phyloP scores from a whole-genome alignment of 2,329 filamentous ascomycete species.

The Hypoxylon sp. region DNA sequence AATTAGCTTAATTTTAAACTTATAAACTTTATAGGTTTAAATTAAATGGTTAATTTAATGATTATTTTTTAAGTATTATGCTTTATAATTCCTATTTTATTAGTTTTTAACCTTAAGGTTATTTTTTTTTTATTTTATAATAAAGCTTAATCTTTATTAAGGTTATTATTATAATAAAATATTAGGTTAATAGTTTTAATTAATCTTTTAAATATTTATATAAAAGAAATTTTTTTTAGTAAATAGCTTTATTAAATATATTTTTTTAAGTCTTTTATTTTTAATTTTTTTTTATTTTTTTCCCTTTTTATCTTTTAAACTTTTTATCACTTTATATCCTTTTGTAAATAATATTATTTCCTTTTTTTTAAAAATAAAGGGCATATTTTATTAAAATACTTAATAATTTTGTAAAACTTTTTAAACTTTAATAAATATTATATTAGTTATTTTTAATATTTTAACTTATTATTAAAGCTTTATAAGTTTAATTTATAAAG shows the following conservation, averaged over 20 bases:
- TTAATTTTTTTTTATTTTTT: not conserved
- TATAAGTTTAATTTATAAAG: not conserved
- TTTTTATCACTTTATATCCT: conserved; percentile 4
- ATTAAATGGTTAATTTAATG: conserved; percentile 15
- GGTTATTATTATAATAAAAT: not conserved
- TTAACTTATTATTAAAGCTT: not conserved
- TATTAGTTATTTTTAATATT: not conserved
- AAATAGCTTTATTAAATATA: not conserved
- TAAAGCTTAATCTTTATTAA: not conserved
- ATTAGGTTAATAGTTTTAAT: not conserved
- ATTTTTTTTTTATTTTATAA: conserved; percentile 10
- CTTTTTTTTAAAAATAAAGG: conserved; percentile 5
- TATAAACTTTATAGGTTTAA: conserved; percentile 5
- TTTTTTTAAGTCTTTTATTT: conserved; percentile 2
- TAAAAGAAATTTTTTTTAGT: not conserved
- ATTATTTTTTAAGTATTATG: conserved; percentile 1
- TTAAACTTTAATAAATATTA: not conserved
- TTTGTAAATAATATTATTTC: conserved; percentile 11
- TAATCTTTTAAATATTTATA: conserved; percentile 6
- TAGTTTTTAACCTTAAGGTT: conserved; percentile 11
- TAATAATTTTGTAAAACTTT: conserved; percentile 10
- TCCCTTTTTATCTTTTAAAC: not conserved
- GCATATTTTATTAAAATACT: conserved; percentile 6
- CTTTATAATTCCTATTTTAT: conserved; percentile 6
- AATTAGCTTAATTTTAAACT: too few relatives aligned